Percentiles rank a stretch among this genome's conserved stretches.
phyloP scores from a whole-genome alignment of 768 basidiomycete species.

The Tulasnella sp. region DNA sequence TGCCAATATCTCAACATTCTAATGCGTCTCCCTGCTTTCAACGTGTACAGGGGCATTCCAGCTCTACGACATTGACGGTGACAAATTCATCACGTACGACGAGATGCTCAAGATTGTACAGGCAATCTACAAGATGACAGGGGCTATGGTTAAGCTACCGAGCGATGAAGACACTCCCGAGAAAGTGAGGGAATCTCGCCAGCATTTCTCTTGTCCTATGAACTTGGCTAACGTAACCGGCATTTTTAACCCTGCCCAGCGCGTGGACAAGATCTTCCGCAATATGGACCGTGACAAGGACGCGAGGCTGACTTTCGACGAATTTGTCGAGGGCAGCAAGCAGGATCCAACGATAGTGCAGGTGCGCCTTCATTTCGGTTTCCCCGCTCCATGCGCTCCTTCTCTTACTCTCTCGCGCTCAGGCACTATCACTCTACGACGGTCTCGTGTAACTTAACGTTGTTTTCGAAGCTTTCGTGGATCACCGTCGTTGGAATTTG shows the following conservation, averaged over 20 bases:
- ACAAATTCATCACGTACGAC: conserved; percentile 95
- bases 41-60: conserved; percentile 91
- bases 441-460: conserved; percentile 64
- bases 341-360: conserved; percentile 99
- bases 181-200: conserved; percentile 55
- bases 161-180: conserved; percentile 99
- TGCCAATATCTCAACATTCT: background rate
- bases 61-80: conserved; percentile 97
- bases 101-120: conserved; percentile 99
- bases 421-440: conserved; percentile 94
- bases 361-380: conserved; percentile 46
- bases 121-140: conserved; percentile 99
- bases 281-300: conserved; percentile 98
- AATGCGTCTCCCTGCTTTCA: background rate
- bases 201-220: background rate
- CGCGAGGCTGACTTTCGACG: conserved; percentile 87
- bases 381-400: background rate
- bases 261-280: conserved; percentile 97
- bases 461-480: background rate
- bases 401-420: background rate
- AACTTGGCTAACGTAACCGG: conserved; percentile 5
- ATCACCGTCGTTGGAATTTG: background rate
- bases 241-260: conserved; percentile 45
- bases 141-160: conserved; percentile 98
- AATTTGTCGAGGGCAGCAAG: conserved; percentile 97